Base-by-base conservation (phyloP, 345 rosid genomes). In the Acer campestre region DNA sequence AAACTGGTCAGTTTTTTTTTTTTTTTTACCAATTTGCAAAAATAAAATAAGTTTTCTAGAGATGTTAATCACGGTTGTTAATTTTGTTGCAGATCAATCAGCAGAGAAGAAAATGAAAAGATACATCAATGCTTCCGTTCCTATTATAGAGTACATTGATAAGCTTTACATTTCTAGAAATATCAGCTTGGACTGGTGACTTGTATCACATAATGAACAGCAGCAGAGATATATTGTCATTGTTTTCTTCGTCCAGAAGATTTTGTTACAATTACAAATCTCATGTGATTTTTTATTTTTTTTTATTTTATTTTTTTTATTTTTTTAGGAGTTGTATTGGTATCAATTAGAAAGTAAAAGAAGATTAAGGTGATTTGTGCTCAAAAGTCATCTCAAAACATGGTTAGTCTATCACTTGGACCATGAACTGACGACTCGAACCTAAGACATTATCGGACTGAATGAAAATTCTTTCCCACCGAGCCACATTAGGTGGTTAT, bases 21-120 rank as follows among this genome's bases (percentile, higher is more conserved):
- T 31, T 35, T 35, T 4, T 35, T 31, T 48, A 23, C 70, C 38
- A 7, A 61, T 46, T 13, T 29, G 44, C 7, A 17, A 35, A 51
- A 58, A 2, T 3, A 56, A 1, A 8, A 49, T 2, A 27, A 14
- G 29, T 44, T 22, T 44, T 13, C 56, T 22, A 44, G 35, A 40
- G 44, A 44, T 3, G 29, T 59, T 11, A 40, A 46, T 40, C 10
- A 4, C 10, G 46, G 29, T 59, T 66, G 7, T 70, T 61, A 20
- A 44, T 61, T 12, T 61, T 61, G 35, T 71, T 78, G 83, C 88
- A 90, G 97, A 86, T 78, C 78, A 87, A 46, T 80, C 98, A 10
- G 98, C 94, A 20, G 88, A 88, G 82, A 91, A 90, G 88, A 93
- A 86, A 66, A 91, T 94, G 98, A 85, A 75, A 71, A 90, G 89